Percentiles rank a stretch among this genome's conserved stretches.
Evolutionary conservation across 148 eudicot genomes (phyloP).

Genomic region (Rhododendron simsii): DNA sequence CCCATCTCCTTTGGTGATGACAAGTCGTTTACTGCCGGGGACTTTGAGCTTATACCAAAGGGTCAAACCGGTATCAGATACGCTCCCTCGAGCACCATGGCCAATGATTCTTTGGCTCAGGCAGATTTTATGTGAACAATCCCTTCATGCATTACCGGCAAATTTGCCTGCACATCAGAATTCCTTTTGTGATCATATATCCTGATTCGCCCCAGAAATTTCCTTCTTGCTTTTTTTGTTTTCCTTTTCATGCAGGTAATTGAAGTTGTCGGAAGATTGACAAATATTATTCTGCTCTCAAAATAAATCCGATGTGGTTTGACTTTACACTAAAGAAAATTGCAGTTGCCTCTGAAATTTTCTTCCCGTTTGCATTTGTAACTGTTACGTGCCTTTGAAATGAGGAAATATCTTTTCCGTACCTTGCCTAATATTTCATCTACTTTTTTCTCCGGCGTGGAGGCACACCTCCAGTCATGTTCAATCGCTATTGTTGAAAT

Average conservation of each 20-base stretch:
- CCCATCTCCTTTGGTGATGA: slow-evolving; percentile 12
- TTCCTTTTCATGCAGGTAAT: neutral
- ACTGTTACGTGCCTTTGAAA: neutral
- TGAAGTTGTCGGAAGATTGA: neutral
- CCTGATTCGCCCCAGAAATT: neutral
- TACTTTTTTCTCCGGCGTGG: neutral
- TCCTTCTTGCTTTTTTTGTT: neutral
- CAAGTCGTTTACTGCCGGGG: slow-evolving; percentile 27
- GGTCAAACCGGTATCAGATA: slow-evolving; percentile 36
- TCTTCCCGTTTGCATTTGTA: neutral
- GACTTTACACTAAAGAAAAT: neutral
- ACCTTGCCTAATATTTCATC: neutral
- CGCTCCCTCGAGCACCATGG: slow-evolving; percentile 7
- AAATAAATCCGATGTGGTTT: neutral
- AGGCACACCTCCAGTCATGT: neutral
- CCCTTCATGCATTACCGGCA: neutral
- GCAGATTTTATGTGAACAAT: neutral
- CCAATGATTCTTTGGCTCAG: slow-evolving; percentile 20
- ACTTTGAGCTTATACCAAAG: slow-evolving; percentile 35
- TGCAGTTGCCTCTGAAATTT: neutral
- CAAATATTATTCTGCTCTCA: neutral
- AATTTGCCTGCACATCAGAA: neutral
- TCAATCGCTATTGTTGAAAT: neutral
- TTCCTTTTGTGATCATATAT: neutral
- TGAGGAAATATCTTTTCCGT: neutral